Conservation (phyloP, 2,329 filamentous ascomycete species). For the Fusarium liriodendri region DNA sequence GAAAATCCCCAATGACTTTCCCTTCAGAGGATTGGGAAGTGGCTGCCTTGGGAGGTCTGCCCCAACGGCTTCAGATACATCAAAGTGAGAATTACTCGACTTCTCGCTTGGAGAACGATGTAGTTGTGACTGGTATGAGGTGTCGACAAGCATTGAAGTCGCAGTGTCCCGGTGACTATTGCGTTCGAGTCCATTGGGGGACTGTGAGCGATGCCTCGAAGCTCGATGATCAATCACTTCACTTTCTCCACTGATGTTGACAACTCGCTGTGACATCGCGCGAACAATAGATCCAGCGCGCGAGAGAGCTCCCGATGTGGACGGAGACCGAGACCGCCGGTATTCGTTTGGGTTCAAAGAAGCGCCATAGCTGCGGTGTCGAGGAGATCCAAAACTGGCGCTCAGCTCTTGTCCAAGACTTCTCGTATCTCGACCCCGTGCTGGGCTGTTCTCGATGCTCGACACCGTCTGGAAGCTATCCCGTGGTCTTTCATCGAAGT, state of each 20-base stretch:
- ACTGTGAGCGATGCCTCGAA: constrained; percentile 69
- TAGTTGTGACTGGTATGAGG: constrained; percentile 63
- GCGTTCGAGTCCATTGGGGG: constrained; percentile 58
- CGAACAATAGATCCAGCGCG: constrained; percentile 81
- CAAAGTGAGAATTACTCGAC: constrained; percentile 39
- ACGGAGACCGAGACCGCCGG: constrained; percentile 71
- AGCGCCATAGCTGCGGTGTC: constrained; percentile 67
- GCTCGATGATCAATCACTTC: constrained; percentile 82
- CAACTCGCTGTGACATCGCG: constrained; percentile 95
- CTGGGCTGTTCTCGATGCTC: constrained; percentile 66
- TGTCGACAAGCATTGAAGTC: constrained; percentile 56
- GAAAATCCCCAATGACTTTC: constrained; percentile 88
- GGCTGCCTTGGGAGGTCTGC: constrained; percentile 28
- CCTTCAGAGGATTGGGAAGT: constrained; percentile 79
- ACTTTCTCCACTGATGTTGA: constrained; percentile 95
- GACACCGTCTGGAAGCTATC: constrained; percentile 70
- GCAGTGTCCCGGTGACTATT: constrained; percentile 41
- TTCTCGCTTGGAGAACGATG: constrained; percentile 61
- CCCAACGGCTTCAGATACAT: constrained; percentile 29
- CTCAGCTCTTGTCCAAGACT: constrained; percentile 67
- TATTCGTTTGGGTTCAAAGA: constrained; percentile 64
- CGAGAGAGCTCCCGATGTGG: constrained; percentile 72
- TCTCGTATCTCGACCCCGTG: constrained; percentile 63
- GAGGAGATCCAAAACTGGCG: constrained; percentile 61
- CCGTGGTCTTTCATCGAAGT: constrained; percentile 55